Evolutionary conservation across 306 rosid genomes (phyloP), one percentile per base, ranked within the genome.

Genomic region (Cicer arietinum): DNA sequence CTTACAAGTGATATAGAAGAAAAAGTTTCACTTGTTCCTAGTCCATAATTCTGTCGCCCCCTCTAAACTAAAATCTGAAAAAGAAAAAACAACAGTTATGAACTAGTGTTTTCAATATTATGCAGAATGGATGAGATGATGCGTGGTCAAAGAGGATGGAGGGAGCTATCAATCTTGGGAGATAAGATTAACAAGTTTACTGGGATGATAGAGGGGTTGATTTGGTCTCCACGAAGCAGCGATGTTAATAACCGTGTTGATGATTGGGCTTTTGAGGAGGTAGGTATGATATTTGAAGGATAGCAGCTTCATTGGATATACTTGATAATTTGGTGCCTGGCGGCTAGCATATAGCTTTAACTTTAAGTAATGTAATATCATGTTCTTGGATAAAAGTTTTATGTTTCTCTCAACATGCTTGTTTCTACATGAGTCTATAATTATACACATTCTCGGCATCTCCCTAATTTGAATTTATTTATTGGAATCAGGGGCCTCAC

Each of bases 121-220:
- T 82, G 81, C 81, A 94, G 99, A 86, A 94, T 94, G 99, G 99
- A 94, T 76, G 97, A 94, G 85, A 92, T 94, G 99, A 94, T 94
- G 99, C 89, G 93, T 16, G 99, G 97, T 72, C 99, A 94, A 85
- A 90, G 93, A 89, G 99, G 99, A 48, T 94, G 99, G 99, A 88
- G 97, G 71, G 99, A 94, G 84, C 85, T 94, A 62, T 90, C 99
- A 69, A 65, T 86, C 80, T 81, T 94, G 89, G 99, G 99, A 40
- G 99, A 90, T 84, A 94, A 90, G 86, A 67, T 92, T 45, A 92
- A 89, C 86, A 94, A 92, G 89, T 86, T 94, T 59, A 86, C 93
- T 80, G 97, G 96, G 75, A 94, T 92, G 97, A 89, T 94, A 79
- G 96, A 94, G 86, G 97, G 97, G 86, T 83, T 90, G 74, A 89